Conservation (phyloP, 1,284 basidiomycete species). For the Prillingera fragicola region DNA sequence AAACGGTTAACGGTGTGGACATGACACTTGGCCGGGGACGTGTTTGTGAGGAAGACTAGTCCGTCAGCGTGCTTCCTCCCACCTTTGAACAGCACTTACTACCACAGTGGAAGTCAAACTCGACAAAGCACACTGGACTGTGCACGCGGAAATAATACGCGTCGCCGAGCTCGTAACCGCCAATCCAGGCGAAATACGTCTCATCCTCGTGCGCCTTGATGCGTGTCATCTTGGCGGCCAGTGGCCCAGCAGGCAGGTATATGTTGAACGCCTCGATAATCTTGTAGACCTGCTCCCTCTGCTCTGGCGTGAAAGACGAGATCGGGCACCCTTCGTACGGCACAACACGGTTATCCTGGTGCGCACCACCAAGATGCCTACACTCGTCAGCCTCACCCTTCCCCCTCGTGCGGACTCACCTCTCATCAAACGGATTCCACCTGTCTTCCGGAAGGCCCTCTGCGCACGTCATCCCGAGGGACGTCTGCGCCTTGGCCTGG, state of each 20-base stretch:
- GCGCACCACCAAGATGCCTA: conserved; percentile 39
- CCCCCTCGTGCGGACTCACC: conserved; percentile 6
- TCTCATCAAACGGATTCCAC: conserved; percentile 47
- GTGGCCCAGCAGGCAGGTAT: conserved; percentile 33
- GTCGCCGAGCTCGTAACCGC: conserved; percentile 36
- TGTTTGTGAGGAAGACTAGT: conserved; percentile 44
- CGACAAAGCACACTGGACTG: conserved; percentile 38
- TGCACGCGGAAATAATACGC: conserved; percentile 46
- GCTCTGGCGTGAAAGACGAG: conserved; percentile 24
- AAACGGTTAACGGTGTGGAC: conserved; percentile 42
- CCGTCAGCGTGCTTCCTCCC: neutral
- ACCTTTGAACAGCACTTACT: too few species aligned
- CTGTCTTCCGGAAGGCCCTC: conserved; percentile 34
- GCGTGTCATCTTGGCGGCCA: conserved; percentile 27
- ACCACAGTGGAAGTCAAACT: conserved; percentile 46
- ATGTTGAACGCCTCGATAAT: conserved; percentile 42
- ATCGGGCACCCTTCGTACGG: conserved; percentile 38
- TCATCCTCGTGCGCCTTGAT: conserved; percentile 23
- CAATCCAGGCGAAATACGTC: conserved; percentile 45
- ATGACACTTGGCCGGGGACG: conserved; percentile 45
- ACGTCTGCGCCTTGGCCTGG: conserved; percentile 33
- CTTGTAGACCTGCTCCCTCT: conserved; percentile 30
- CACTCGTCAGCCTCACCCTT: neutral
- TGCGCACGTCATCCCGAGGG: conserved; percentile 24
- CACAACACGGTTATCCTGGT: conserved; percentile 41